Base-by-base conservation (phyloP, 148 eudicot species). In the Diospyros lotus region DNA sequence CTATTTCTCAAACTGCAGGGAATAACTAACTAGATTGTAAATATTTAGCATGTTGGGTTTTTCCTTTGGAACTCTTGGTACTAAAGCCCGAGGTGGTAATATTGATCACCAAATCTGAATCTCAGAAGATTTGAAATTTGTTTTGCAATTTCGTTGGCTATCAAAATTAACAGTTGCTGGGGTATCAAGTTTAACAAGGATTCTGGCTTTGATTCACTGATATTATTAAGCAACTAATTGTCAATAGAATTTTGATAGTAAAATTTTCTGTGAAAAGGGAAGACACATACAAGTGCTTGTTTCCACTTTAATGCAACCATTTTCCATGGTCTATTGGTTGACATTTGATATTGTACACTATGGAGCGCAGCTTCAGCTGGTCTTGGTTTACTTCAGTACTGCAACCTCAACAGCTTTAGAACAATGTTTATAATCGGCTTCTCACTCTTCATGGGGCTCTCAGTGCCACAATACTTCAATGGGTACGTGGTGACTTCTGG, bases 381-480 rank as follows among this genome's bases (percentile, higher is more conserved):
- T 67, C 69, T 94, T 60, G 88, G 92, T 11, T 78, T 89, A 73
- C 94, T 95, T 58, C 98, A 92, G 60, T 90, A 82, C 82, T 95
- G 98, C 90, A 89, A 89, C 83, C 91, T 92, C 72, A 95, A 92
- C 89, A 95, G 96, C 81, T 90, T 84, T 82, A 92, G 97, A 79
- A 85, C 90, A 62, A 92, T 84, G 89, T 92, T 92, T 76, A 86
- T 95, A 43, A 45, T 95, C 38, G 98, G 93, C 2, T 89, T 90
- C 67, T 83, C 97, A 2, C 66, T 92, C 75, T 95, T 87, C 88
- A 84, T 94, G 88, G 98, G 98, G 5, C 94, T 94, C 73, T 94
- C 98, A 0, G 86, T 92, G n/a, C 88, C 97, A 53, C 90, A 91
- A 59, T 92, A 92, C 82, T 94, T 88, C 89, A 89, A 86, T 54